Base-by-base conservation (phyloP, 768 basidiomycete species). In the Termitomyces sp. region DNA sequence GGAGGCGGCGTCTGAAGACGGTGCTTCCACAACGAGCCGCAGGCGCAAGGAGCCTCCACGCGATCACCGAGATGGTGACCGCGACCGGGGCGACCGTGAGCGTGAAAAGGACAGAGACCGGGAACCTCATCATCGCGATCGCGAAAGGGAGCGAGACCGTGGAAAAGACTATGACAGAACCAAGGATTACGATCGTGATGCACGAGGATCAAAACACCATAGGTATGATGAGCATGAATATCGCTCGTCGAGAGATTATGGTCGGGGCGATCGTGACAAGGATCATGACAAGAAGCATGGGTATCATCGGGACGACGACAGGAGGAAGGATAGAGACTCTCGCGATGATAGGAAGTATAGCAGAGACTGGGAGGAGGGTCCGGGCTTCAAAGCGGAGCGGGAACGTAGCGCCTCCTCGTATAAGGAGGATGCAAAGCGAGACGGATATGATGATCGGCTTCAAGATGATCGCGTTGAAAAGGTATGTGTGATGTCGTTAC, bases 1-100 rank as follows among this genome's bases (percentile, higher is more conserved):
- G 23, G 85, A 87, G 64, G 76, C 68, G 11, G 89, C 84, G 32
- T 92, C 91, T 3, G 92, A 94, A 59, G 92, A 94, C 61, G 91
- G 90, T 3, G 90, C 83, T 0, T 92, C 90, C 0, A 86, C 87
- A 1, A 90, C 89, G 0, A 90, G 90, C 62, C 79, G 90, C 53
- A 87, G 82, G 62, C 83, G 92, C 58, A 92, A 92, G 69, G 92
- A 93, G 59, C 90, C 89, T 23, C 62, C 68, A 27, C 73, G 79
- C 21, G 83, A 85, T 42, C 71, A 75, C 54, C 71, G 72, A 23
- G 83, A 84, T 37, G 72, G 74, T 37, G 81, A 82, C 16, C 74
- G 77, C 16, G 79, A 79, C 0, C 69, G 74, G 21, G 80, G 81
- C 9, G 73, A 77, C 16, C 54, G 75, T 47, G 69, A 76, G 19